These are phyloP conservation scores for Rachicladosporium sp. DNA, from an alignment of 2,329 filamentous ascomycete species.

Conservation along the genomic window DNA sequence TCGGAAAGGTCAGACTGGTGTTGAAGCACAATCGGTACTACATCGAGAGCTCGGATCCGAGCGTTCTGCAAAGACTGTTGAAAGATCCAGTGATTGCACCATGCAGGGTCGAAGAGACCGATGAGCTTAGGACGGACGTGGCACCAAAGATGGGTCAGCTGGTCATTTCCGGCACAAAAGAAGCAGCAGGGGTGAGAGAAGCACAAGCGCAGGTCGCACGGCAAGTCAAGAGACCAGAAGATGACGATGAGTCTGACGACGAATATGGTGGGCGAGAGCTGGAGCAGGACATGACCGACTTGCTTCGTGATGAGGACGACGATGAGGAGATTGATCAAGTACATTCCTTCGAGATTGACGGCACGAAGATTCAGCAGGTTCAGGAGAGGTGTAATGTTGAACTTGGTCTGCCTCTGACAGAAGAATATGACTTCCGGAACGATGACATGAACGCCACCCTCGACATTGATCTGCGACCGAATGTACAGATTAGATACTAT, in stretches of 20 bases:
- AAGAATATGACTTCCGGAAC: slow-evolving; percentile 95
- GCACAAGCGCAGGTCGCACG: slow-evolving; percentile 36
- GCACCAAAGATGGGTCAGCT: slow-evolving; percentile 78
- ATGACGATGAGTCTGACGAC: slow-evolving; percentile 38
- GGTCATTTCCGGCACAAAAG: slow-evolving; percentile 88
- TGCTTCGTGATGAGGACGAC: slow-evolving; percentile 62
- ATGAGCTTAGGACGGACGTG: slow-evolving; percentile 63
- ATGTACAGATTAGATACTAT: slow-evolving; percentile 82
- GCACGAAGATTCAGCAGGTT: slow-evolving; percentile 70
- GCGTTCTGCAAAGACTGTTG: slow-evolving; percentile 75
- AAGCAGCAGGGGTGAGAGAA: slow-evolving; percentile 78
- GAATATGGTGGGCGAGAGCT: slow-evolving; percentile 40
- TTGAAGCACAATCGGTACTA: slow-evolving; percentile 90
- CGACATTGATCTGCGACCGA: slow-evolving; percentile 83
- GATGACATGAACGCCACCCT: slow-evolving; percentile 81
- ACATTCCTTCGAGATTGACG: slow-evolving; percentile 83
- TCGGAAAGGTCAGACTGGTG: slow-evolving; percentile 91
- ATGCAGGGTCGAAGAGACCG: slow-evolving; percentile 60
- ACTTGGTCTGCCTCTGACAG: slow-evolving; percentile 74
- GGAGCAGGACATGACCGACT: slow-evolving; percentile 52
- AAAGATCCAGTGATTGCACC: slow-evolving; percentile 72
- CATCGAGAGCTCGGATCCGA: slow-evolving; percentile 80
- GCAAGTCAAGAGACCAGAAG: slow-evolving; percentile 32
- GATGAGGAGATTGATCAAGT: slow-evolving; percentile 81
- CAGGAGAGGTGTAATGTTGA: slow-evolving; percentile 74